Percentiles rank a stretch among this genome's conserved stretches.
These are phyloP conservation scores for Babesia microti DNA, from an alignment of 169 alveolate genomes.

Conservation along the genomic window DNA sequence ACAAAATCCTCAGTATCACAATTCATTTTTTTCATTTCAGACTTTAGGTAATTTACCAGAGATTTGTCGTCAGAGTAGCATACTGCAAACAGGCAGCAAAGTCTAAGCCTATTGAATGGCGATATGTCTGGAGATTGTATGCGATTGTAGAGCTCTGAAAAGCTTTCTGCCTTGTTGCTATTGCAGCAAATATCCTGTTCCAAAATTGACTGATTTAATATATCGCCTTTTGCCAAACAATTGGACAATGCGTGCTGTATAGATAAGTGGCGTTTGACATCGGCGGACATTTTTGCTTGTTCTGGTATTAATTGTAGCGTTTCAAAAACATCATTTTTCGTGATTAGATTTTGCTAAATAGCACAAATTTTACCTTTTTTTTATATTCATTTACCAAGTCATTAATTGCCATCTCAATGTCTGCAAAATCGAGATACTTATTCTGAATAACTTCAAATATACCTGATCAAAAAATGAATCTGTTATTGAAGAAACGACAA, in stretches of 20 bases:
- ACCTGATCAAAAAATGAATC: no score
- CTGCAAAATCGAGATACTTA: constrained; percentile 86
- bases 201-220: constrained; percentile 20
- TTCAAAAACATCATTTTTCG: constrained; percentile 35
- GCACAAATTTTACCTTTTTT: no score
- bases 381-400: constrained; percentile 69
- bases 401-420: constrained; percentile 77
- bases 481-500: no score
- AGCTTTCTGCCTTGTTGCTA: constrained; percentile 12
- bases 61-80: constrained; percentile 9
- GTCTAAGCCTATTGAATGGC: constrained; percentile 20
- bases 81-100: constrained; percentile 17
- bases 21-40: constrained; percentile 27
- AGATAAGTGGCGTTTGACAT: constrained; percentile 36
- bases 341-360: no score
- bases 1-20: no score
- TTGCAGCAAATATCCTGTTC: constrained; percentile 42
- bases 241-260: constrained; percentile 35
- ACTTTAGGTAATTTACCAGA: constrained; percentile 26
- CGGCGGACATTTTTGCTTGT: constrained; percentile 28
- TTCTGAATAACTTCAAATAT: no score
- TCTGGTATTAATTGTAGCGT: constrained; percentile 27
- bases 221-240: constrained; percentile 10
- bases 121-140: constrained; percentile 8
- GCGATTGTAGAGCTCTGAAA: constrained; percentile 25